A percentile compares a stretch with the other conserved stretches of the same genome.
Conservation (phyloP, 306 rosid species). For the Dalbergia cochinchinensis region DNA sequence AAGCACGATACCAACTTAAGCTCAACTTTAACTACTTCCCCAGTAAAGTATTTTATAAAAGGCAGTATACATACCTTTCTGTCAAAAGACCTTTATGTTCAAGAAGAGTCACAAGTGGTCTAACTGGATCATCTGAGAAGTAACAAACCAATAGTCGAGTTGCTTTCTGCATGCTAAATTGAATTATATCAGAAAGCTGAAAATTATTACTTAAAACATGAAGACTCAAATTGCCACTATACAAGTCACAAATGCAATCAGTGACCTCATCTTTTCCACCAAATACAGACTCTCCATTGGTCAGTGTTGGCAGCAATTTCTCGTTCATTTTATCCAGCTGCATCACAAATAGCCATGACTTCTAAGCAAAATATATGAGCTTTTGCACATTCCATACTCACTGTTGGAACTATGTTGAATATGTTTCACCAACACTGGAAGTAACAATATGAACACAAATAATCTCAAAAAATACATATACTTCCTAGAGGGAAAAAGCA, state of each 20-base stretch:
- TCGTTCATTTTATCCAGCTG: conserved; percentile 92
- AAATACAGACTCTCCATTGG: conserved; percentile 26
- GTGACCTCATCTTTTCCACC: conserved; percentile 61
- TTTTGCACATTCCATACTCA: conserved; percentile 17
- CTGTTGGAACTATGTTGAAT: conserved; percentile 18
- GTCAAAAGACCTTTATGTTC: conserved; percentile 68
- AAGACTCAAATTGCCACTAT: conserved; percentile 34
- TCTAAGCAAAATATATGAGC: conserved; percentile 37
- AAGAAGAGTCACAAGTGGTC: conserved; percentile 65
- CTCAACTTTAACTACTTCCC: conserved; percentile 20
- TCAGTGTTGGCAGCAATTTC: conserved; percentile 51
- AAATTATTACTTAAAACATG: conserved; percentile 34
- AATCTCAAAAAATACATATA: not conserved
- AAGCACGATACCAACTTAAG: conserved; percentile 27
- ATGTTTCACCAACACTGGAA: conserved; percentile 2
- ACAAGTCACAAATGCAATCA: conserved; percentile 37
- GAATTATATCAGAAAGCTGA: conserved; percentile 22
- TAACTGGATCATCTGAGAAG: conserved; percentile 57
- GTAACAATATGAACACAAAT: conserved; percentile 28
- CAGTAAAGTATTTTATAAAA: conserved; percentile 25
- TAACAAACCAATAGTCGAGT: conserved; percentile 45
- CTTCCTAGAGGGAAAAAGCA: conserved; percentile 26
- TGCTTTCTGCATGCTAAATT: conserved; percentile 56
- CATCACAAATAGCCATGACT: conserved; percentile 42
- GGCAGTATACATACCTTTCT: conserved; percentile 58